Percentiles rank a stretch among this genome's conserved stretches.
These are phyloP conservation scores for Nigrospora oryzae DNA, from an alignment of 2,329 filamentous ascomycete genomes.

Conservation along the genomic window DNA sequence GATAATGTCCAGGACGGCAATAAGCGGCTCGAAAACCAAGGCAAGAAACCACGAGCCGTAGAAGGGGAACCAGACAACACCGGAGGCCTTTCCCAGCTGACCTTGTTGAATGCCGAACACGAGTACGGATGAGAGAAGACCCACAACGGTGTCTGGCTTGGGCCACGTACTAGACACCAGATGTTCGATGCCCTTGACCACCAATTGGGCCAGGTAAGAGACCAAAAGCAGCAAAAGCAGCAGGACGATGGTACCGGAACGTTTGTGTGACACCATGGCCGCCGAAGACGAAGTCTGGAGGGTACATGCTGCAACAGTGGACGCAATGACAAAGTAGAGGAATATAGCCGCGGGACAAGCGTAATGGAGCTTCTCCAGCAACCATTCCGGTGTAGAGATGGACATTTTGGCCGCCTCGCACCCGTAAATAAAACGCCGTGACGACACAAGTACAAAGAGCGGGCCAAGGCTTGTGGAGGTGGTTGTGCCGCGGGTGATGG, in stretches of 20 bases:
- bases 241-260: constrained; percentile 32
- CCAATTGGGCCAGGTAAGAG: constrained; percentile 39
- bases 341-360: constrained; percentile 48
- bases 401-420: background rate
- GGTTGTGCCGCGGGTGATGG: background rate
- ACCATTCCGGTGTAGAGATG: constrained; percentile 5
- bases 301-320: constrained; percentile 41
- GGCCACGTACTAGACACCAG: constrained; percentile 27
- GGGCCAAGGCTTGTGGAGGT: background rate
- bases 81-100: constrained; percentile 39
- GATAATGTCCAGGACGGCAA: constrained; percentile 29
- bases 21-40: constrained; percentile 43
- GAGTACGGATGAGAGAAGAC: constrained; percentile 52
- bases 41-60: constrained; percentile 54
- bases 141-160: constrained; percentile 41
- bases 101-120: constrained; percentile 55
- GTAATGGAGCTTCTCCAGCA: constrained; percentile 45
- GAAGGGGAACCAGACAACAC: constrained; percentile 53
- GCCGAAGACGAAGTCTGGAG: constrained; percentile 35
- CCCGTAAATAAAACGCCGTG: too few relatives aligned
- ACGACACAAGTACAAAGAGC: too few relatives aligned
- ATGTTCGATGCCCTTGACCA: constrained; percentile 27
- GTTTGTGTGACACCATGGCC: constrained; percentile 24
- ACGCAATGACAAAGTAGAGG: constrained; percentile 45
- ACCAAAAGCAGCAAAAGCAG: constrained; percentile 33